Percentiles rank a stretch among this genome's conserved stretches.
phyloP scores from a whole-genome alignment of 2,329 filamentous ascomycete genomes.

The Monilinia fructicola region DNA sequence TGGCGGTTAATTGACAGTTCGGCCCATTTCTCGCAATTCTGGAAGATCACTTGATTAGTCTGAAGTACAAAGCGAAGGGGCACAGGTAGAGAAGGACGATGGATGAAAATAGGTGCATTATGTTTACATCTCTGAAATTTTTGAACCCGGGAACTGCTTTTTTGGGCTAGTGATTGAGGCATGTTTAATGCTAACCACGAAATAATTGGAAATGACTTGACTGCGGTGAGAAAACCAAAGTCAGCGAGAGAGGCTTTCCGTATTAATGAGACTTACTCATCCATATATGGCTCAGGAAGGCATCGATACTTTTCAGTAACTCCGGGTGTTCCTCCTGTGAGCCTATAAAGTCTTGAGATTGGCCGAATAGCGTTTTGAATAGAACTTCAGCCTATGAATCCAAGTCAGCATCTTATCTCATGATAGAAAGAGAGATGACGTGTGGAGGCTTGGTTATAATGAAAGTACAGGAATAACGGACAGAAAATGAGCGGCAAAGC shows the following conservation, averaged over 20 bases:
- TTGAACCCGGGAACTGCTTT: not conserved
- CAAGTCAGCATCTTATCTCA: not conserved
- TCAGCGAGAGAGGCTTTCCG: not conserved
- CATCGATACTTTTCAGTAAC: not conserved
- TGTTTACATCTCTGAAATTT: not conserved
- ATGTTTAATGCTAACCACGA: not conserved
- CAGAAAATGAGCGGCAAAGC: constrained; percentile 3
- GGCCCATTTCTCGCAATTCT: constrained; percentile 7
- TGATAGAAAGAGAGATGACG: not conserved
- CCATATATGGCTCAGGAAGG: not conserved
- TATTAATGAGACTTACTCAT: not conserved
- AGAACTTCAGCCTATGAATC: not conserved
- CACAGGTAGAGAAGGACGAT: not conserved
- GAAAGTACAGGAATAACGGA: not conserved
- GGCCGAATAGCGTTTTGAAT: not conserved
- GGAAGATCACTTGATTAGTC: not conserved
- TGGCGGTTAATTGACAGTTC: not conserved
- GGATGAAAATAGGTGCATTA: not conserved
- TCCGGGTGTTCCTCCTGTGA: not conserved
- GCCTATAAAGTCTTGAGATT: not conserved
- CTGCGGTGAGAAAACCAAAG: not conserved
- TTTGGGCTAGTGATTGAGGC: not conserved
- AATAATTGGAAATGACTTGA: not conserved
- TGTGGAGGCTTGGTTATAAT: not conserved
- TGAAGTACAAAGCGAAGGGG: rapidly evolving